These are phyloP conservation scores for Torrubiellomyces zombiae DNA, from an alignment of 2,329 filamentous ascomycete genomes.

Conservation along the genomic window DNA sequence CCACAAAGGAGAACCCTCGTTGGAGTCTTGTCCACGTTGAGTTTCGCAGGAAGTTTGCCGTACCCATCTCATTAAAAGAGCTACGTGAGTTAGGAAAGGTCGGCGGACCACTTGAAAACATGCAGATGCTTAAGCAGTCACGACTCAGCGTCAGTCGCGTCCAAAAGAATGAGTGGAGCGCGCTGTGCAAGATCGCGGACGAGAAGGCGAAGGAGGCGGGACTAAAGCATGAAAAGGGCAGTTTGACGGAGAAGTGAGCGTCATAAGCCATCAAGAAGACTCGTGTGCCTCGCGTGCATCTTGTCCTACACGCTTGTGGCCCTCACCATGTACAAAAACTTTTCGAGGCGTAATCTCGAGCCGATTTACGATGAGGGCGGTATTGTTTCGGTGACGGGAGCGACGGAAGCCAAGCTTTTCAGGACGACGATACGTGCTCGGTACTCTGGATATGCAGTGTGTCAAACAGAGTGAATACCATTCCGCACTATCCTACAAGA, in stretches of 20 bases:
- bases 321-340: too few species aligned
- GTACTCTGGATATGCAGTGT: too few species aligned
- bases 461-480: too few species aligned
- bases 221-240: constrained; percentile 16
- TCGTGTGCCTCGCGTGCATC: too few species aligned
- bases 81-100: constrained; percentile 46
- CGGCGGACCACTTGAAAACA: constrained; percentile 44
- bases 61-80: constrained; percentile 52
- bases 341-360: too few species aligned
- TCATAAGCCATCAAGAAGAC: too few species aligned
- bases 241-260: constrained; percentile 1
- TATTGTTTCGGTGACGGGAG: too few species aligned
- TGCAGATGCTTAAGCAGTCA: constrained; percentile 74
- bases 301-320: too few species aligned
- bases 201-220: constrained; percentile 22
- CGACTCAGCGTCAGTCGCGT: constrained; percentile 68
- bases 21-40: constrained; percentile 86
- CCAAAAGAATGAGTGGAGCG: constrained; percentile 45
- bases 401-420: too few species aligned
- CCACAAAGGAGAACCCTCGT: constrained; percentile 33
- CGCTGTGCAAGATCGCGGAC: constrained; percentile 36
- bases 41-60: constrained; percentile 67
- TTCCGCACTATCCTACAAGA: too few species aligned
- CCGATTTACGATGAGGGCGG: too few species aligned
- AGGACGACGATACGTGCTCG: too few species aligned